Percentiles rank a stretch among this genome's conserved stretches.
phyloP scores from a whole-genome alignment of 140 eudicot species.

The Cichorium intybus region DNA sequence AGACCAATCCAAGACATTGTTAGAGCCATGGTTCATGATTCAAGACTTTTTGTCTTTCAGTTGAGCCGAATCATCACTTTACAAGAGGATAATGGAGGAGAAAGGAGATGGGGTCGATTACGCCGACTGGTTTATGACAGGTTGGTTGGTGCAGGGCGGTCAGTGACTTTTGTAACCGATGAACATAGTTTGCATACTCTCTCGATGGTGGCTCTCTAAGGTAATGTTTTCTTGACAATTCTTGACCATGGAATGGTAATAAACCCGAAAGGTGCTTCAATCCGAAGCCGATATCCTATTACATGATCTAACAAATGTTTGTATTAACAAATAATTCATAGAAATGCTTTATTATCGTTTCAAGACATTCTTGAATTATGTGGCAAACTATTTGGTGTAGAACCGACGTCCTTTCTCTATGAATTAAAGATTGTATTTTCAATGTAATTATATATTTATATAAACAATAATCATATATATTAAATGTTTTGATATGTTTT shows the following conservation, averaged over 20 bases:
- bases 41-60: conserved; percentile 51
- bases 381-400: not conserved
- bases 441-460: no score
- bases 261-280: not conserved
- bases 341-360: not conserved
- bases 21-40: conserved; percentile 5
- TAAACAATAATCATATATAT: no score
- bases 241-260: not conserved
- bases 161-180: conserved; percentile 15
- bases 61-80: conserved; percentile 31
- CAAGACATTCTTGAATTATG: not conserved
- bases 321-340: not conserved
- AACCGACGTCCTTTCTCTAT: not conserved
- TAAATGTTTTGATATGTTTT: no score
- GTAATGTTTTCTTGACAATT: not conserved
- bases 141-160: conserved; percentile 16
- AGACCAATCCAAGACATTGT: conserved; percentile 32
- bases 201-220: conserved; percentile 47
- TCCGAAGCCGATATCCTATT: not conserved
- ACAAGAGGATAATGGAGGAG: conserved; percentile 1
- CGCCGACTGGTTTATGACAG: conserved; percentile 40
- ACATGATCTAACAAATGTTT: not conserved
- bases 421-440: not conserved
- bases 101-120: conserved; percentile 42
- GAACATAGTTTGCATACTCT: conserved; percentile 44